Base-by-base conservation (phyloP, 768 basidiomycete species). In the Lyophyllum decastes region DNA sequence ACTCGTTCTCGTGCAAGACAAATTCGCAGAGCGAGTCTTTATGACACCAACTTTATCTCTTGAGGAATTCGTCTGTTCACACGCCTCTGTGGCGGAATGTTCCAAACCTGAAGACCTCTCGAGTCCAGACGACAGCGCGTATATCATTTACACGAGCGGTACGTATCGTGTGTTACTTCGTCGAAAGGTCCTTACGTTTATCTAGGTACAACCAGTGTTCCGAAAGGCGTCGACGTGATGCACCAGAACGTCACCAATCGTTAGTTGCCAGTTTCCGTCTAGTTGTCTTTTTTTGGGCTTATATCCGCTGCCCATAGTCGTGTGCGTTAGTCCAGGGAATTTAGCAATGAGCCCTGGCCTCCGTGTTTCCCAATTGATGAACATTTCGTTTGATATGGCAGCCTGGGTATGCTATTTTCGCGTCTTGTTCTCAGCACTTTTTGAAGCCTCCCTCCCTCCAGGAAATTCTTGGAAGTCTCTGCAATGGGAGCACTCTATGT, bases 91-190 rank as follows among this genome's bases (percentile, higher is more conserved):
- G 12, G 14, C 26, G 12, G 67, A 72, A 55, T 77, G 78, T 58
- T 41, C 64, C 25, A 78, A 76, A 54, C 76, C 72, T 6, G 61
- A 70, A 48, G 78, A 81, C 55, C 50, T 68, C 34, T 71, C 73
- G 14, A 68, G 66, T 16, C 61, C 75, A 24, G 69, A 69, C 7
- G 78, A 84, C 60, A 77, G 78, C 33, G 78, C 76, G 9, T 85
- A 85, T 70, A 78, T 84, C 27, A 85, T 86, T 47, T 86, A 84
- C 67, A 85, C 83, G 7, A 83, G 82, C 53, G 84, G 84, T 84
- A 62, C 30, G 77, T 61, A 40, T 14, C 45, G 27, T 58, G 21
- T 47, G 41, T 12, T 48, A 21, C 27, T 47, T n/a, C 19, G 16
- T 50, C 44, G 9, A 35, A 17, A 45, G 26, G 27, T 63, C 21